Evolutionary conservation across 2,329 filamentous ascomycete genomes (phyloP), one percentile per base, ranked within the genome.

Genomic region (Phyllosticta ampelicida): DNA sequence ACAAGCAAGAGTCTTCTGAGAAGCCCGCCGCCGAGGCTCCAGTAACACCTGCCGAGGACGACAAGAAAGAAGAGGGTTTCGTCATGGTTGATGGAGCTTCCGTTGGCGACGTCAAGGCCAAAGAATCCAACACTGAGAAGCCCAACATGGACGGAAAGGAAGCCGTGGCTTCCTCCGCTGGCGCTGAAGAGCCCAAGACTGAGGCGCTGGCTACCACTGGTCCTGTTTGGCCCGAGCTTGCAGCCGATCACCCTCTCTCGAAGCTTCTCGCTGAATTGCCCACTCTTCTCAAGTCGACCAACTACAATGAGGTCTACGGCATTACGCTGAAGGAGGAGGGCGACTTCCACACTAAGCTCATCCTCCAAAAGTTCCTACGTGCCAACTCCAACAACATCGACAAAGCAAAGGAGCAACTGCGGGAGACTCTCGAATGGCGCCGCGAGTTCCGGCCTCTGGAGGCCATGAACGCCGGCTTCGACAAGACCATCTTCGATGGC

Each of bases 301-400:
- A 48, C 13, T 80, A 95, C 73, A 75, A 75, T 55, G 90, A 96
- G 77, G 88, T 96, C 80, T 97, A 91, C 84, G 91, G 91, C 53
- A 61, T 96, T 56, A 76, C 80, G 29, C 82, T 96, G 51, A 58
- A 62, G 20, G 63, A 65, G 52, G 64, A 65, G 16, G 68, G 69
- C 49, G 79, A 90, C 65, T 79, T 91, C 55, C 88, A 88, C 57
- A 90, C 87, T 53, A 86, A 87, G 69, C 85, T 96, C 65, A 82
- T 96, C 55, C 78, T 96, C 53, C 90, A 95, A 70, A 97, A 96
- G 77, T 96, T 91, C 75, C 82, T 97, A 58, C 89, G 91, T 65
- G 92, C 91, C 70, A 96, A 96, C 71, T 84, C 85, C 61, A 85
- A 86, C 61, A 85, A 95, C 67, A 70, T 89, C 6, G 77, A 78